phyloP scores from a whole-genome alignment of 2,329 filamentous ascomycete genomes.

The Ascocoryne sarcoides region DNA sequence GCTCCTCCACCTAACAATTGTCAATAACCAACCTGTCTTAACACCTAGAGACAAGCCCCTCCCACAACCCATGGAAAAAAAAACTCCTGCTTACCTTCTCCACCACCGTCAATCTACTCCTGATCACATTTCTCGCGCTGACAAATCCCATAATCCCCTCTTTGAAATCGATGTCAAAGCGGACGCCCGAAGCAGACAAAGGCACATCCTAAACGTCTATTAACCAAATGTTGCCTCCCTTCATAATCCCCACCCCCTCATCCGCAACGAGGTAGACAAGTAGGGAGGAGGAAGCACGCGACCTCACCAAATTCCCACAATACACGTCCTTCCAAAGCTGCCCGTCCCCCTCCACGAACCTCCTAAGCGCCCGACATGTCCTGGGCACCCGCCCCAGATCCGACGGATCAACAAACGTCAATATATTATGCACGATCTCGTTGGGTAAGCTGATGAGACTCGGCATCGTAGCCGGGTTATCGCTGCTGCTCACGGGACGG shows the following conservation, averaged over 20 bases:
- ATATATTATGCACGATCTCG: slow-evolving; percentile 55
- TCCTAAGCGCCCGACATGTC: slow-evolving; percentile 44
- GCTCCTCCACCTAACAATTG: too few species aligned
- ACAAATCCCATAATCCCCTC: not conserved
- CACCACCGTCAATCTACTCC: not conserved
- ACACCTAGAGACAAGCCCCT: too few species aligned
- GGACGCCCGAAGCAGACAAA: not conserved
- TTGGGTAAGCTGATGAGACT: slow-evolving; percentile 33
- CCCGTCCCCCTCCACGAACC: slow-evolving; percentile 47
- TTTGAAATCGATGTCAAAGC: not conserved
- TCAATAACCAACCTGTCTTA: too few species aligned
- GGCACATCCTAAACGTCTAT: slow-evolving; percentile 31
- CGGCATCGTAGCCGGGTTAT: too few species aligned
- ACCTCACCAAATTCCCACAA: slow-evolving; percentile 42
- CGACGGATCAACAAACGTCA: slow-evolving; percentile 44
- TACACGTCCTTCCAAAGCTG: slow-evolving; percentile 56
- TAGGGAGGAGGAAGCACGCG: too few species aligned
- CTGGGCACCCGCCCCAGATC: slow-evolving; percentile 46
- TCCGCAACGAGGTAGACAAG: not conserved
- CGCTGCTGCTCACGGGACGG: too few species aligned
- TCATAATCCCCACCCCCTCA: not conserved
- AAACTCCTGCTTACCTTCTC: not conserved
- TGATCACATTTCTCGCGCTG: not conserved
- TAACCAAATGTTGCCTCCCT: not conserved
- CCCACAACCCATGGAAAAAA: too few species aligned